Percentiles rank a stretch among this genome's conserved stretches.
These are phyloP conservation scores for Cryptosporidium tyzzeri DNA, from an alignment of 169 alveolate species.

Conservation along the genomic window DNA sequence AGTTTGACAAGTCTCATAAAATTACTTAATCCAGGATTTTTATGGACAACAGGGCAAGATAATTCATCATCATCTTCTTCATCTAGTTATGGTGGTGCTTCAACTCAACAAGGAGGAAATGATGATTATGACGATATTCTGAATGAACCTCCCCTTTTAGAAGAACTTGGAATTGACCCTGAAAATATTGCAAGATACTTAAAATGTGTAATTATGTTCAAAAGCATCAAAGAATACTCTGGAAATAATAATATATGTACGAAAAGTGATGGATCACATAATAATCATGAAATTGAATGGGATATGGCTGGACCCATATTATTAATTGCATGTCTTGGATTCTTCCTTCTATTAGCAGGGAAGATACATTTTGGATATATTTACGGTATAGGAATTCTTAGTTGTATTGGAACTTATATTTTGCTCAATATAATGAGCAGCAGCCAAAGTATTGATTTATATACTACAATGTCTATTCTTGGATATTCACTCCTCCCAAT, in stretches of 20 bases:
- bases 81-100: neutral
- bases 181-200: slow-evolving; percentile 80
- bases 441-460: slow-evolving; percentile 83
- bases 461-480: slow-evolving; percentile 83
- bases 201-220: slow-evolving; percentile 79
- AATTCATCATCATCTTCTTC: neutral
- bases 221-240: slow-evolving; percentile 75
- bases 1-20: neutral
- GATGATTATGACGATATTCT: slow-evolving; percentile 78
- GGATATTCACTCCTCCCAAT: slow-evolving; percentile 86
- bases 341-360: slow-evolving; percentile 81
- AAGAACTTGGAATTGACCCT: slow-evolving; percentile 84
- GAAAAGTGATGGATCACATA: neutral
- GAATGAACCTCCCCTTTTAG: slow-evolving; percentile 81
- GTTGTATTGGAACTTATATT: slow-evolving; percentile 82
- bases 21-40: neutral
- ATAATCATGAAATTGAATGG: slow-evolving; percentile 29
- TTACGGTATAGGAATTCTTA: slow-evolving; percentile 83
- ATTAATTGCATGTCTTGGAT: slow-evolving; percentile 81
- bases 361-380: slow-evolving; percentile 85
- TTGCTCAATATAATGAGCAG: slow-evolving; percentile 84
- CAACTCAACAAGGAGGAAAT: slow-evolving; percentile 1
- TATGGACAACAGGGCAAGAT: slow-evolving; percentile 8
- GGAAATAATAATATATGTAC: neutral
- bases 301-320: slow-evolving; percentile 82